Evolutionary conservation across 768 basidiomycete genomes (phyloP), one percentile per base, ranked within the genome.

Genomic region (Amylocystis lapponica): DNA sequence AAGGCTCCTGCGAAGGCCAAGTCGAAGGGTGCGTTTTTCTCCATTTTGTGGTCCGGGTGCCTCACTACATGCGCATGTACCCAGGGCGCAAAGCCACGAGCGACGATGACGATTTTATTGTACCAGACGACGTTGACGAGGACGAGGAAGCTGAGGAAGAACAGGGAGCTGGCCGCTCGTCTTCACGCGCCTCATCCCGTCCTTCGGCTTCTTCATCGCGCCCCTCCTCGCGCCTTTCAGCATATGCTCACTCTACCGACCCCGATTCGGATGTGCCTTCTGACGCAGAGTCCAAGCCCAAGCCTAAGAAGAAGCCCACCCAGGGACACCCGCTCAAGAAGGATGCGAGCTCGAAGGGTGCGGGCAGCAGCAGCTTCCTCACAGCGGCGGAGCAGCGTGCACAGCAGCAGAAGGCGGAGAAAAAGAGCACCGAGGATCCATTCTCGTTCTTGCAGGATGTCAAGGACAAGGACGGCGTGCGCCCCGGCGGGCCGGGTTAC

Each of bases 361-460:
- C 65, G 20, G 59, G 41, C 4, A 58, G 59, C 27, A 64, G 61
- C 31, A 60, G 64, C 8, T 88, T 94, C 65, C 68, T 93, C 43
- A 95, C 92, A 13, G 82, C 81, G 6, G 92, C 94, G 2, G 92
- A 94, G 59, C 75, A 75, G 50, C 74, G 85, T 5, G 74, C 79
- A 36, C 76, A 81, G 56, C 76, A 79, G 27, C 85, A 82, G 60
- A 95, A 91, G 60, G 78, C 79, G 12, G 82, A 84, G 43, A 94
- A 95, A 68, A 83, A 89, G 59, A 71, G 80, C 2, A 64, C 76
- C 6, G 92, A 97, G 45, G 74, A 79, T 46, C 79, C 87, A 1
- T 96, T 81, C 59, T 56, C 70, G 26, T 95, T 94, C 68, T 68
- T 95, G 41, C 54, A 63, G 13, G 79, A 92, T 52, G 63, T 79